Conservation (phyloP, 768 basidiomycete species). For the Hygrocybe punicea region DNA sequence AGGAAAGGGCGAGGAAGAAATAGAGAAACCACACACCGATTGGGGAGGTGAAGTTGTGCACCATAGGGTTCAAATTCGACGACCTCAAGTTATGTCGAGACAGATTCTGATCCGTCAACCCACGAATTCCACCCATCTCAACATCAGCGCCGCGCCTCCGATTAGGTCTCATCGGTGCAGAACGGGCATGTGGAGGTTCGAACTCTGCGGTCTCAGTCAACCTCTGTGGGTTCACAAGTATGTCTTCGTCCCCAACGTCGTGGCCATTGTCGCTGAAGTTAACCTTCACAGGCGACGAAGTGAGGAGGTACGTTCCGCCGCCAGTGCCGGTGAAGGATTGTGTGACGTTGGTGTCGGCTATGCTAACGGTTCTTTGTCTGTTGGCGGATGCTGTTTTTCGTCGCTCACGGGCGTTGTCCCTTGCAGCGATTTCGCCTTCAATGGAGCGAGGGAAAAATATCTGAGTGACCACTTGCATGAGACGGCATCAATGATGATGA, state of each 20-base stretch:
- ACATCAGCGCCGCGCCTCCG: conserved; percentile 40
- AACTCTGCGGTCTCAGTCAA: neutral
- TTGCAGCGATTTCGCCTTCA: conserved; percentile 56
- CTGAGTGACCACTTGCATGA: conserved; percentile 37
- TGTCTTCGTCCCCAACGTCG: neutral
- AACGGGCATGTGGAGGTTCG: conserved; percentile 9
- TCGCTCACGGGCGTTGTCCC: conserved; percentile 44
- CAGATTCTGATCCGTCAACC: conserved; percentile 43
- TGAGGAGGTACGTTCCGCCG: conserved; percentile 31
- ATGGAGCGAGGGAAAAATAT: conserved; percentile 84
- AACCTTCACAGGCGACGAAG: conserved; percentile 34
- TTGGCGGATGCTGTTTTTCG: conserved; percentile 30
- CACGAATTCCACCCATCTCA: conserved; percentile 34
- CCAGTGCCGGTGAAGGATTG: conserved; percentile 12
- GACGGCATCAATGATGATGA: neutral
- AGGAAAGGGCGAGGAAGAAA: neutral
- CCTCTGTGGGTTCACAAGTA: neutral
- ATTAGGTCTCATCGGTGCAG: conserved; percentile 43
- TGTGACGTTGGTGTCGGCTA: conserved; percentile 10
- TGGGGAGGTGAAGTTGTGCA: conserved; percentile 66
- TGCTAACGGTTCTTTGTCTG: conserved; percentile 18
- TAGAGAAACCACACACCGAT: conserved; percentile 46
- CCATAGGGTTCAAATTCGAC: conserved; percentile 47
- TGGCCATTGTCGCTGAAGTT: conserved; percentile 11
- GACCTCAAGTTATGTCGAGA: conserved; percentile 39